Evolutionary conservation across 768 basidiomycete species (phyloP).

Genomic region (Cyathus striatus): DNA sequence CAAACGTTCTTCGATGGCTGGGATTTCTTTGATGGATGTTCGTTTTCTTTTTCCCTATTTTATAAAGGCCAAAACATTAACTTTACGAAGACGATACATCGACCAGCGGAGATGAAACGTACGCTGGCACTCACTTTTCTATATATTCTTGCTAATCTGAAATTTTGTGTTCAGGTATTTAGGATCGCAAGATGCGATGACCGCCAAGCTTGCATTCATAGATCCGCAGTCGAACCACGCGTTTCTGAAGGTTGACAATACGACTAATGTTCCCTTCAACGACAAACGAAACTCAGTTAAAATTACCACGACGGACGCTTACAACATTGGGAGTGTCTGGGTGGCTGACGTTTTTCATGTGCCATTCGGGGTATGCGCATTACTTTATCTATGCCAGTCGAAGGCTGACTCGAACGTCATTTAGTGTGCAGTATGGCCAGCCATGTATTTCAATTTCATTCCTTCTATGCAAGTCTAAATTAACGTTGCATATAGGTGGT

Average conservation of each 20-base stretch:
- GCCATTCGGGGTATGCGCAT: conserved; percentile 52
- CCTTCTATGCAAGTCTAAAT: too few relatives aligned
- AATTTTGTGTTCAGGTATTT: conserved; percentile 44
- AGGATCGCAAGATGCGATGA: conserved; percentile 56
- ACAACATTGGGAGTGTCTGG: conserved; percentile 52
- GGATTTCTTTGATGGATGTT: conserved; percentile 6
- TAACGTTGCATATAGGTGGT: conserved; percentile 28
- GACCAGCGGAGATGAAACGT: conserved; percentile 7
- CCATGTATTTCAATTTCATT: conserved; percentile 32
- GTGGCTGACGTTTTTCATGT: conserved; percentile 59
- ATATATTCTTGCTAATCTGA: background rate
- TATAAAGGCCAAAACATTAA: background rate
- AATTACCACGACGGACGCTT: conserved; percentile 49
- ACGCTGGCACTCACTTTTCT: background rate
- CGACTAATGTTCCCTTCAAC: conserved; percentile 42
- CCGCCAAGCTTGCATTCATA: conserved; percentile 46
- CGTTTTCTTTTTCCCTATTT: background rate
- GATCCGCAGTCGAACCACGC: too few relatives aligned
- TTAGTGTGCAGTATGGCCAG: conserved; percentile 63
- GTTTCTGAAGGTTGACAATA: conserved; percentile 72
- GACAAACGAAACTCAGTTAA: conserved; percentile 63
- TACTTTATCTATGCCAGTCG: background rate
- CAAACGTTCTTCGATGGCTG: conserved; percentile 8
- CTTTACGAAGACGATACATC: conserved; percentile 3
- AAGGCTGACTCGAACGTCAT: background rate